These are phyloP conservation scores for Leucocoprinus birnbaumii DNA, from an alignment of 768 basidiomycete species.

Conservation along the genomic window DNA sequence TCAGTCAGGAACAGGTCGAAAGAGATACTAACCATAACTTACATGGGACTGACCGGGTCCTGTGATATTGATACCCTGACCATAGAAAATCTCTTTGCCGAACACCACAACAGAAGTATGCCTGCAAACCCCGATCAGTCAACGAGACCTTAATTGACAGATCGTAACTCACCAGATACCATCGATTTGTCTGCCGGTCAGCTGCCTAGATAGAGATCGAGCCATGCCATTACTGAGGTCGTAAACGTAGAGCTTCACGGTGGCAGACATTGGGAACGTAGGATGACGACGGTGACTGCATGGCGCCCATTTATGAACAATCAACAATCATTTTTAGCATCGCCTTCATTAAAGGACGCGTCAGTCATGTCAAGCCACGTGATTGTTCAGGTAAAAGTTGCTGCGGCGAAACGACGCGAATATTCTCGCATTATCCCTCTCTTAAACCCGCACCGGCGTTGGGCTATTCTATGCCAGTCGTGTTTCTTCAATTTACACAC, in stretches of 20 bases:
- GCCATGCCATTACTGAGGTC: constrained; percentile 90
- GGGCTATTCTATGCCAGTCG: too few relatives aligned
- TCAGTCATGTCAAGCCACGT: not conserved
- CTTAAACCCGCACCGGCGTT: too few relatives aligned
- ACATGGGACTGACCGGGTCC: constrained; percentile 82
- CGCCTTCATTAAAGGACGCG: not conserved
- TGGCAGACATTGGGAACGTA: constrained; percentile 23
- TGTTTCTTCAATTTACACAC: too few relatives aligned
- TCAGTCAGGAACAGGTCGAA: not conserved
- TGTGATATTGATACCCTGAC: constrained; percentile 76
- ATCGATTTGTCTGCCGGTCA: constrained; percentile 88
- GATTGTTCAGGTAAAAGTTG: not conserved
- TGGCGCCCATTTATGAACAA: not conserved
- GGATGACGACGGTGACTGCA: not conserved
- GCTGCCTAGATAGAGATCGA: constrained; percentile 68
- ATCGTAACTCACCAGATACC: constrained; percentile 73
- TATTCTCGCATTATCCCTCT: too few relatives aligned
- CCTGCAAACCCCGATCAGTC: constrained; percentile 31
- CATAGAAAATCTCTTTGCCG: constrained; percentile 86
- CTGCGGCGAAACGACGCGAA: too few relatives aligned
- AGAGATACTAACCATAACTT: constrained; percentile 2
- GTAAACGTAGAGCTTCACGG: constrained; percentile 87
- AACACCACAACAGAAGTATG: constrained; percentile 92
- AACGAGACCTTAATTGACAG: not conserved
- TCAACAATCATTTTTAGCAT: not conserved